Percentiles rank a stretch among this genome's conserved stretches.
phyloP scores from a whole-genome alignment of 805 yeast genomes.

The Saccharomycopsis lassenensis region DNA sequence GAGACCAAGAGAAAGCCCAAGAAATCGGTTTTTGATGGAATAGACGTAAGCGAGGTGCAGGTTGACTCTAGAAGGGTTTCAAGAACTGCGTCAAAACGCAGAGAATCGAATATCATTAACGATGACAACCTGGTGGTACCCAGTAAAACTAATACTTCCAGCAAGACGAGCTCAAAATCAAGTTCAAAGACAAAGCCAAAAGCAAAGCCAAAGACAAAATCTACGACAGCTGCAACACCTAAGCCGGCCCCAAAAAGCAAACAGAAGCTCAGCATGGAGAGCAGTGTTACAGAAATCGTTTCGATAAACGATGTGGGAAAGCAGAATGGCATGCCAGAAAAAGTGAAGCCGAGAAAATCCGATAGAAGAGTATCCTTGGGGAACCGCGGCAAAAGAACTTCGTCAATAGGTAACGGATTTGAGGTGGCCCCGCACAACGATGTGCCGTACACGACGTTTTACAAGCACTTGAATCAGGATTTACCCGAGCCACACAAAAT shows the following conservation, averaged over 20 bases:
- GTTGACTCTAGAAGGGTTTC: background rate
- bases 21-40: background rate
- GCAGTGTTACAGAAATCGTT: background rate
- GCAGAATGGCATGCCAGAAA: slow-evolving; percentile 13
- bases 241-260: background rate
- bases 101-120: background rate
- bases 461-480: slow-evolving; percentile 48
- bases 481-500: slow-evolving; percentile 65
- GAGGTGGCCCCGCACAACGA: slow-evolving; percentile 56
- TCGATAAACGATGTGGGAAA: no score
- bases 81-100: background rate
- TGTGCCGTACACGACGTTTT: slow-evolving; percentile 42
- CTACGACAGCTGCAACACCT: background rate
- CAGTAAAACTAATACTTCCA: background rate
- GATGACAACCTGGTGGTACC: background rate
- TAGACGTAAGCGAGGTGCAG: background rate
- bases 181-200: background rate
- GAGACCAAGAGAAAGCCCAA: background rate
- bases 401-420: slow-evolving; percentile 67
- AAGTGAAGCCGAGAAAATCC: slow-evolving; percentile 19
- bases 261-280: background rate
- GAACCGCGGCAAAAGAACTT: slow-evolving; percentile 59
- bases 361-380: slow-evolving; percentile 41
- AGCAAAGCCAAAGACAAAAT: background rate
- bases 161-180: background rate